Evolutionary conservation across 1,284 basidiomycete species (phyloP), one percentile per base, ranked within the genome.

Genomic region (Porogramme epimiltina): DNA sequence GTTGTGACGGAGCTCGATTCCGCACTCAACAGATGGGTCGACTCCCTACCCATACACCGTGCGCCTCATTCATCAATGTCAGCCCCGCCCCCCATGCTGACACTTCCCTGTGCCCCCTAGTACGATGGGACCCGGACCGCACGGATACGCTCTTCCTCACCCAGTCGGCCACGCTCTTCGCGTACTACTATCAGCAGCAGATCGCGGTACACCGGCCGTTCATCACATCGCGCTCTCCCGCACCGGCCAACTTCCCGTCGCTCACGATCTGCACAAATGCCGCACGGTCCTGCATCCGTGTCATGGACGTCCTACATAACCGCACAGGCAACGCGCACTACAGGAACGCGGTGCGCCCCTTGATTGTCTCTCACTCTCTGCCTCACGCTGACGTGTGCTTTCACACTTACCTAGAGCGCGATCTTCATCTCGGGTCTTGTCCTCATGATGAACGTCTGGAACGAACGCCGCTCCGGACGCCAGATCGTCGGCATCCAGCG

Each of bases 361-460:
- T n/a, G n/a, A n/a, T 31, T 9, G 34, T 13, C 5, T 37, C n/a
- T n/a, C 9, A 13, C 10, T 13, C 8, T 37, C 9, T 18, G 8
- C 34, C 5, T 37, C 9, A 37, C n/a, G 34, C 34, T 37, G 9
- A 37, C 9, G 8, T 37, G 16, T 18, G 5, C 6, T 13, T 9
- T n/a, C 16, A 18, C 28, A 13, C 28, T n/a, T 18, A 16, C 8
- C 28, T 10, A 37, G 34, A 6, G 34, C 6, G 54, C 74, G 15
- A 71, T 81, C 0, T 89, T 87, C 65, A 83, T 82, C 0, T 74
- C 84, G 0, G 84, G 79, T 0, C 77, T 89, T 44, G 81, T 91
- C 6, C 72, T 91, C 4, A 69, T 91, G 41, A 73, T 92, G 57
- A 87, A 83, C 57, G 82, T 91, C 11, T 92, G 89, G 81, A 83